Evolutionary conservation across 371 early-diverging fungal species (phyloP), one percentile per base, ranked within the genome.

Genomic region (Synchytrium microbalum): DNA sequence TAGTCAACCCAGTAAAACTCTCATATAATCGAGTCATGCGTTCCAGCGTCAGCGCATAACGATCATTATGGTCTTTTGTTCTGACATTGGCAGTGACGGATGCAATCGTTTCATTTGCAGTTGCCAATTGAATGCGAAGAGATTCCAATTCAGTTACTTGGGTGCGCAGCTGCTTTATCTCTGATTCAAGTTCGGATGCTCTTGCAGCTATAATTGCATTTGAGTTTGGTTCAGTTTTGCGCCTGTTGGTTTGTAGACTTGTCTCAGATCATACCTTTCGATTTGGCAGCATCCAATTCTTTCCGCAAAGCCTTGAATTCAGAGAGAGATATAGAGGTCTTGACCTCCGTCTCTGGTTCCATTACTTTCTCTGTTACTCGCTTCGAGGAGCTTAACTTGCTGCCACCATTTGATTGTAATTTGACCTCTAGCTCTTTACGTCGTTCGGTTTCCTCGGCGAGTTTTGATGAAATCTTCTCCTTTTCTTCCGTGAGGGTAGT

Each of bases 1-100:
- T 68, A 24, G 68, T 67, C n/a, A 69, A 54, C 8, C 68, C 64
- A 31, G 73, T 67, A 26, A 72, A 57, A 28, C 67, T 66, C 56
- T 72, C 73, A 32, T 67, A 69, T 66, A 72, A 63, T 16, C 70
- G 61, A 5, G 68, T 60, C 69, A 65, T 69, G 32, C 73, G 67
- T 56, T 72, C 73, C 2, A 72, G 64, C 1, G 63, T 67, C 32
- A 63, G 60, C 2, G 65, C 46, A 62, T 69, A 72, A 14, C 28
- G 46, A 38, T 38, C 46, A 38, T 38, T 38, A 5, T 38, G 46
- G 46, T 38, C 46, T 38, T 19, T 5, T 38, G 5, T 38, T 10
- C 46, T 19, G 19, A 10, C 19, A 38, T 38, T 19, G 19, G 46
- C 46, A 38, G 10, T 38, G 10, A 38, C 19, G 46, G 46, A 38